Percentiles rank a stretch among this genome's conserved stretches.
phyloP scores from a whole-genome alignment of 768 basidiomycete species.

The Tylopilus sp. region DNA sequence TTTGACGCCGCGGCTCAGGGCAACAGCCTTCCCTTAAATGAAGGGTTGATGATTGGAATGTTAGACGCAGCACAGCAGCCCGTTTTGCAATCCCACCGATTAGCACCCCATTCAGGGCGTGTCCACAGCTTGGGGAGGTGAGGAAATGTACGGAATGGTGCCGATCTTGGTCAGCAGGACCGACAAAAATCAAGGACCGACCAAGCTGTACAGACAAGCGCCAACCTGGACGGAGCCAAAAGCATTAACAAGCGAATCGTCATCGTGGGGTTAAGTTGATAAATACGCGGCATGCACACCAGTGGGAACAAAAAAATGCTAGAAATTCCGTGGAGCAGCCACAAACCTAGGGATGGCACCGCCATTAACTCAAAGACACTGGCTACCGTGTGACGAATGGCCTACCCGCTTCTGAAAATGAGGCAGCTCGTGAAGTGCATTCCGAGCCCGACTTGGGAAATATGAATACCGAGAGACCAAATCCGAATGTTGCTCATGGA shows the following conservation, averaged over 20 bases:
- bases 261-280: slow-evolving; percentile 23
- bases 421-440: slow-evolving; percentile 16
- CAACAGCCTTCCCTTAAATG: slow-evolving; percentile 32
- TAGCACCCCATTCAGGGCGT: slow-evolving; percentile 7
- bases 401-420: slow-evolving; percentile 14
- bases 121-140: slow-evolving; percentile 21
- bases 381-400: slow-evolving; percentile 14
- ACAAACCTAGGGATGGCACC: slow-evolving; percentile 8
- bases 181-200: slow-evolving; percentile 1
- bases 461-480: slow-evolving; percentile 4
- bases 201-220: slow-evolving; percentile 3
- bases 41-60: slow-evolving; percentile 27
- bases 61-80: slow-evolving; percentile 27
- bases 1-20: slow-evolving; percentile 30
- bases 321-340: slow-evolving; percentile 18
- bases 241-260: slow-evolving; percentile 12
- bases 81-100: slow-evolving; percentile 14
- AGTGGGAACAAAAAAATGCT: slow-evolving; percentile 7
- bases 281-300: slow-evolving; percentile 1
- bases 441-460: slow-evolving; percentile 14
- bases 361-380: slow-evolving; percentile 4
- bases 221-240: not conserved
- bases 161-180: slow-evolving; percentile 3
- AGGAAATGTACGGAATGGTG: slow-evolving; percentile 8
- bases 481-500: slow-evolving; percentile 21